A percentile compares a stretch with the other conserved stretches of the same genome.
Conservation (phyloP, 2,329 filamentous ascomycete genomes). For the Bimuria novae-zelandiae region DNA sequence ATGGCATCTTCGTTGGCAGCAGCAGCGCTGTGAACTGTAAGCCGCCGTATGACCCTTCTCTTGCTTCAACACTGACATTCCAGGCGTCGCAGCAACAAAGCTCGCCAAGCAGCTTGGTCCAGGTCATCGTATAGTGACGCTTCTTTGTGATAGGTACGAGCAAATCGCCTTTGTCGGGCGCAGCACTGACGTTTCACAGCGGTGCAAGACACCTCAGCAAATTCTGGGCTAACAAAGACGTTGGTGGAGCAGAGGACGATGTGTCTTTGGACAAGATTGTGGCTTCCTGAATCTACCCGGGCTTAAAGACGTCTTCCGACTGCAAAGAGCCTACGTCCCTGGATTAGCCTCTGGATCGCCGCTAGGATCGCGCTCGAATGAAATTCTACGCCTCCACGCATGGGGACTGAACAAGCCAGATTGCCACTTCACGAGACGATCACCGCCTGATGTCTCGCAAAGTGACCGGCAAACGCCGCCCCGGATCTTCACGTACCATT, state of each 20-base stretch:
- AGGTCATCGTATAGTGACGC: conserved; percentile 70
- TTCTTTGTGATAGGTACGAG: conserved; percentile 70
- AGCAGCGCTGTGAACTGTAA: conserved; percentile 94
- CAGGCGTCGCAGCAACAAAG: conserved; percentile 69
- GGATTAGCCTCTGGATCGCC: not conserved
- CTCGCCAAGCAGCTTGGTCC: conserved; percentile 69
- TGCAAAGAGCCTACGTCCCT: not conserved
- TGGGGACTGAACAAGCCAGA: not conserved
- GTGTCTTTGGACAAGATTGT: conserved; percentile 62
- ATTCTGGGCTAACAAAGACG: conserved; percentile 75
- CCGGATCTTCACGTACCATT: not conserved
- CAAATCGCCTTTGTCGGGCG: not conserved
- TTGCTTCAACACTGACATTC: conserved; percentile 17
- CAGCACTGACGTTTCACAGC: conserved; percentile 26
- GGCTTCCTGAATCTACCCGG: conserved; percentile 36
- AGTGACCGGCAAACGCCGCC: not conserved
- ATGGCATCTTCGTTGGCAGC: conserved; percentile 92
- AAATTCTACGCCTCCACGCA: not conserved
- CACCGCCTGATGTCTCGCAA: not conserved
- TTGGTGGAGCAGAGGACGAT: conserved; percentile 57
- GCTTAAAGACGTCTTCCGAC: not conserved
- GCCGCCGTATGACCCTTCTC: conserved; percentile 30
- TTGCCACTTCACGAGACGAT: not conserved
- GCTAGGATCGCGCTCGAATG: not conserved
- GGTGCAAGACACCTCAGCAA: conserved; percentile 82